Base-by-base conservation (phyloP, 768 basidiomycete genomes). In the Trichaptum fuscoviolaceum region DNA sequence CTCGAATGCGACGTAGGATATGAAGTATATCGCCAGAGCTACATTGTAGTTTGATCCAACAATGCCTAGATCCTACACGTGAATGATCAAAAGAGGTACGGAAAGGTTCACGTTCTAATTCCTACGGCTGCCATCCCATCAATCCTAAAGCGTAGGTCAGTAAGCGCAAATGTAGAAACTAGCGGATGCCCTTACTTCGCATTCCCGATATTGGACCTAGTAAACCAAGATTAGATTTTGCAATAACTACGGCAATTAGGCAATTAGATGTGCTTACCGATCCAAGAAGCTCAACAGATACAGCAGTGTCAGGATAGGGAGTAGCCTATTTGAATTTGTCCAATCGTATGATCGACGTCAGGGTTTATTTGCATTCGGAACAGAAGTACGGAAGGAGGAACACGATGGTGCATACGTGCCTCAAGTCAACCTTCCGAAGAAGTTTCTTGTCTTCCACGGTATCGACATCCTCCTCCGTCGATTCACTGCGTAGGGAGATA, bases 1-100 rank as follows among this genome's bases (percentile, higher is more conserved):
- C 71, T 87, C 86, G 62, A 87, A 87, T n/a, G 81, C 67, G 18
- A 86, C 79, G 69, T 88, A 88, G 62, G 85, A 83, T 3, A 87
- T 76, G 66, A 88, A 89, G 72, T 86, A 88, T 2, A 88, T 69
- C 0, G 85, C 84, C 20, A 89, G 73, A 1, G 84, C 77, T 0
- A 84, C 85, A 69, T 87, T 87, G 72, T 87, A 88, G 63, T 79
- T 82, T 0, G 84, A 73, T 6, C 80, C 72, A 20, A 82, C 76
- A 23, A 87, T 71, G 35, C 82, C 66, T n/a, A 87, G 75, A 66
- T 87, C 85, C 85, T 86, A 67, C 27, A 10, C 58, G 4, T 15
- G n/a, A 27, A 7, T 25, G 30, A 17, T 23, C 58, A 24, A 35
- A 62, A 17, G 17, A 35, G 62, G 59, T 20, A 59, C 30, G 27